Evolutionary conservation across 495 filamentous ascomycete species (phyloP), one percentile per base, ranked within the genome.

Genomic region (Neurospora tetraspora): DNA sequence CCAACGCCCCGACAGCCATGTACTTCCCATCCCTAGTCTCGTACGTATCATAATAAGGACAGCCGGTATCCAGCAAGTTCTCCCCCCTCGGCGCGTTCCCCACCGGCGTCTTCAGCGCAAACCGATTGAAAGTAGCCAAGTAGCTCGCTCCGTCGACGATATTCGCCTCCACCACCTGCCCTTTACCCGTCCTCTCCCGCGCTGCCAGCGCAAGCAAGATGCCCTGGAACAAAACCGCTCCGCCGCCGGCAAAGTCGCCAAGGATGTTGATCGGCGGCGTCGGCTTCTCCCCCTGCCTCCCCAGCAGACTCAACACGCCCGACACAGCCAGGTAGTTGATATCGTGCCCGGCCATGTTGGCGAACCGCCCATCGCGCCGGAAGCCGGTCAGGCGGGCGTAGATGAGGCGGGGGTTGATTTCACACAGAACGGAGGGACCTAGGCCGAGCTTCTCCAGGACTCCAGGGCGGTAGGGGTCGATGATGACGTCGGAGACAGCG

Each of bases 251-350:
- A 77, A 98, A 98, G 77, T 98, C 95, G 1, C 88, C 95, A 0
- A 98, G 81, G 20, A 98, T 85, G 74, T 98, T 98, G 0, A 84
- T 89, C 5, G 95, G 95, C 8, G 94, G 85, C 70, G 91, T 89
- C 8, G 95, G 95, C 68, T 88, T 89, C 73, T 89, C 88, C 4
- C 85, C 87, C 34, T 81, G 81, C 0, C 91, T 84, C 0, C 95
- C 95, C 0, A 98, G 85, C 82, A 96, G 85, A 2, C 85, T 86
- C 16, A 98, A 81, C 0, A 91, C 91, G 0, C 95, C 95, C 2
- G 91, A 92, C 1, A 97, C 93, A 40, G 94, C 92, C 31, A 98
- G 90, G 81, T 97, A 98, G 78, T 98, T 98, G 79, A 98, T 97
- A 79, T 98, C 95, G 76, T 98, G 95, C n/a, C 95, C 94, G 0